phyloP scores from a whole-genome alignment of 805 yeast genomes.

The Zygosaccharomyces siamensis region DNA sequence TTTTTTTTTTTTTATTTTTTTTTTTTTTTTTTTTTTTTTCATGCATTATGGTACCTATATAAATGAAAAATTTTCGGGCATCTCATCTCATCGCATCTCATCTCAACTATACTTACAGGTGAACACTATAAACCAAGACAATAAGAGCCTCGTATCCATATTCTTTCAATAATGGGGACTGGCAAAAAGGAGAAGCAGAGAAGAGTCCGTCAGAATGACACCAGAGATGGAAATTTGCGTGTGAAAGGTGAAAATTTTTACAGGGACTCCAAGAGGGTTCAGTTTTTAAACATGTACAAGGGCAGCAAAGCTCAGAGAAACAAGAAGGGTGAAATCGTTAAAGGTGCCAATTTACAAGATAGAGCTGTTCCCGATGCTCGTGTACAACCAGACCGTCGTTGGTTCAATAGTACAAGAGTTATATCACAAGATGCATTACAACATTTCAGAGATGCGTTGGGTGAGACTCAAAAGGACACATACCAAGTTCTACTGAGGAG shows the following conservation, averaged over 20 bases:
- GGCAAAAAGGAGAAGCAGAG: conserved; percentile 88
- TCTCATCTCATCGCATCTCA: conserved; percentile 24
- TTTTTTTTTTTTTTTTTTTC: conserved; percentile 3
- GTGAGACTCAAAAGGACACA: conserved; percentile 73
- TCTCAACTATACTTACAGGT: conserved; percentile 6
- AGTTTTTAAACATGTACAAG: conserved; percentile 87
- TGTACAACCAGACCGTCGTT: conserved; percentile 91
- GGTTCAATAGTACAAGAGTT: conserved; percentile 98
- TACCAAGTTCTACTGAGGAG: conserved; percentile 84
- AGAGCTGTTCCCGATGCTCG: conserved; percentile 86
- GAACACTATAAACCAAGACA: background rate
- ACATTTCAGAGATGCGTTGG: conserved; percentile 92
- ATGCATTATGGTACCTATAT: conserved; percentile 8
- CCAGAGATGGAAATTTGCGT: conserved; percentile 83
- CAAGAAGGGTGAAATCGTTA: conserved; percentile 78
- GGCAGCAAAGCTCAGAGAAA: conserved; percentile 84
- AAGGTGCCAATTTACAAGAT: conserved; percentile 85
- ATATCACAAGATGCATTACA: conserved; percentile 93
- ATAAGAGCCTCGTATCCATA: background rate
- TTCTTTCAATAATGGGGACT: conserved; percentile 65
- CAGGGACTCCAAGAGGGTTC: conserved; percentile 87
- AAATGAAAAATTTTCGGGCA: conserved; percentile 16
- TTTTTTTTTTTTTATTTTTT: background rate
- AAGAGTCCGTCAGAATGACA: conserved; percentile 74
- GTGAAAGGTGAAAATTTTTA: conserved; percentile 97